Conservation (phyloP, 257 asterid genomes). For the Misopates orontium region DNA sequence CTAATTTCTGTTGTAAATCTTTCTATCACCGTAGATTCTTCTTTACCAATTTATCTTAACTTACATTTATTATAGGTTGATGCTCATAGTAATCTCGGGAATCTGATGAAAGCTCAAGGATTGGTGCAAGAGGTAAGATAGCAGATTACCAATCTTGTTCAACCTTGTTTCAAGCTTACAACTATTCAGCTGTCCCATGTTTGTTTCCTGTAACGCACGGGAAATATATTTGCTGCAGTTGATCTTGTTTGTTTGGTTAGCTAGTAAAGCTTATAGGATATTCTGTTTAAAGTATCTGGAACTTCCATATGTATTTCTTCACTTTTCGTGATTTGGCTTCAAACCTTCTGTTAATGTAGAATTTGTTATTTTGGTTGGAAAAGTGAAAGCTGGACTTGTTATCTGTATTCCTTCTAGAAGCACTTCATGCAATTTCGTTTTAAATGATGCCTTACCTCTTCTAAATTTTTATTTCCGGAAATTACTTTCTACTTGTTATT, state of each 20-base stretch:
- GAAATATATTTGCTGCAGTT: slow-evolving; percentile 3
- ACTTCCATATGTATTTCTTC: no score
- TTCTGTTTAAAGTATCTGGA: slow-evolving; percentile 1
- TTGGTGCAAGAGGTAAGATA: slow-evolving; percentile 77
- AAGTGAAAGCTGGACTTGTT: no score
- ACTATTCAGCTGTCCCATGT: not conserved
- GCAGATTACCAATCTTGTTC: not conserved
- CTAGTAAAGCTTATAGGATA: slow-evolving; percentile 8
- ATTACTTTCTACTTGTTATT: no score
- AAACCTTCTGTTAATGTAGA: not conserved
- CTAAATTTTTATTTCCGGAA: no score
- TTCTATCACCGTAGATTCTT: not conserved
- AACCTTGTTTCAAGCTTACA: slow-evolving; percentile 2
- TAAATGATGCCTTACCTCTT: no score
- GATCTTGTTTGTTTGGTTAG: slow-evolving; percentile 18
- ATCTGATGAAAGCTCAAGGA: slow-evolving; percentile 99
- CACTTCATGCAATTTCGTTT: no score
- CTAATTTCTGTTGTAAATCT: slow-evolving; percentile 5
- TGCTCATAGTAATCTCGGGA: slow-evolving; percentile 99
- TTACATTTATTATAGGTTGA: slow-evolving; percentile 65
- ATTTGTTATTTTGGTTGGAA: not conserved
- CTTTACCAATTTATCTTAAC: slow-evolving; percentile 20
- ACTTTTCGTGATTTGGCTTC: no score
- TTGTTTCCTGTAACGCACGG: not conserved
- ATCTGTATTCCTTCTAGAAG: no score